Base-by-base conservation (phyloP, 257 asterid species). In the Paraleonurus japonicus region DNA sequence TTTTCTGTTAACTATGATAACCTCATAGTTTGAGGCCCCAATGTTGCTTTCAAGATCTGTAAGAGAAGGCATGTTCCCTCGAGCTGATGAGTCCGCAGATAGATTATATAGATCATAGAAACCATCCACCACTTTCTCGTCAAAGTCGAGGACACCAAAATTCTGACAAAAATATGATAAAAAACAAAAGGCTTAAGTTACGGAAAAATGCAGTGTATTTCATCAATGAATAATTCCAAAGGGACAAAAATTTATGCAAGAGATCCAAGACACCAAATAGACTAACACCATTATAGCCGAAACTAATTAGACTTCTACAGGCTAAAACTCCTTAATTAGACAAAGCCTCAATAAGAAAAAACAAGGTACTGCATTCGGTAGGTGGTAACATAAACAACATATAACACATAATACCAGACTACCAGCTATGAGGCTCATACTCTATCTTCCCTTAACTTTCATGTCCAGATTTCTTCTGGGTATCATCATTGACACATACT, bases 11-110 rank as follows among this genome's bases (percentile, higher is more conserved):
- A 92, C 92, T 32, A 84, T 83, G 76, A 95, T 92, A 57, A 89
- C 94, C 83, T 95, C 99, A 79, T 82, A 88, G 79, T 81, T 83
- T 22, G 90, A 92, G 62, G 81, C 87, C 70, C 93, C 95, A 10
- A 60, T 78, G 48, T 82, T 84, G 68, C 83, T 81, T 69, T 95
- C 99, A 37, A 95, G 92, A 78, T 90, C 98, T 71, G 85, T 59
- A 79, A 90, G 96, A 78, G 98, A 88, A 72, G 99, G 99, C 94
- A 95, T 92, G 82, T 81, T 84, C 82, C 91, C 99, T 65, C 87
- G 86, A 71, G 50, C 80, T 70, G 86, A 75, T 33, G 86, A 76
- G 76, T 92, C 89, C 37, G 88, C 73, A 66, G 90, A 88, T 70
- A 89, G 90, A 71, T 81, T 86, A 81, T 89, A 84, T 54, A 90